Evolutionary conservation across 345 rosid genomes (phyloP), one percentile per base, ranked within the genome.

Genomic region (Kandelia obovata): DNA sequence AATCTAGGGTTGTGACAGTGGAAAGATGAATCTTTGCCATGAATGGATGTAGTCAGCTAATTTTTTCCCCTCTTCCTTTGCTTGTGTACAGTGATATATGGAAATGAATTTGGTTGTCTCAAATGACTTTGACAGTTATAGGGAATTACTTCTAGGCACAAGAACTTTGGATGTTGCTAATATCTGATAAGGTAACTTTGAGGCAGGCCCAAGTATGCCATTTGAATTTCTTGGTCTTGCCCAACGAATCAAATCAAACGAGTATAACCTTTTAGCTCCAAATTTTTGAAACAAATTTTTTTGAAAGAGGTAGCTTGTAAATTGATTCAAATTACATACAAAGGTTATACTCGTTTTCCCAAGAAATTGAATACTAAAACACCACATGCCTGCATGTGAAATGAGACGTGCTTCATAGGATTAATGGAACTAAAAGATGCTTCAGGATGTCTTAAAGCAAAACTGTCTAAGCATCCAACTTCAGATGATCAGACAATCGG

Each of bases 41-140:
- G 30, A 55, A 15, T 10, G 28, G 59, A 55, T 10, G 59, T 25
- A 27, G 59, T 55, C 16, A 23, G 23, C 16, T 4, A 55, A 27
- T 55, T 55, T 27, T 15, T 55, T 55, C 6, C 17, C 26, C 25
- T 2, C 58, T 25, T 9, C 6, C 15, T 27, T 25, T 23, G 59
- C 11, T 23, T 55, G 59, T 55, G 28, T 27, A 55, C 27, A 21
- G 59, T 21, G 25, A 23, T 55, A 55, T 23, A 55, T 55, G 26
- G 26, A 55, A 21, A 55, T 55, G 58, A 55, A 55, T 53, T 53
- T 55, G 58, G 58, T 55, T 21, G 58, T 39, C 58, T 23, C 23
- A 21, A 55, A 55, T 6, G 28, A 55, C 26, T 23, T 53, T 55
- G 28, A 55, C 27, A 20, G 5, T 53, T 21, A 21, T 20, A 21